phyloP scores from a whole-genome alignment of 495 filamentous ascomycete species.

The Oidiodendron maius region DNA sequence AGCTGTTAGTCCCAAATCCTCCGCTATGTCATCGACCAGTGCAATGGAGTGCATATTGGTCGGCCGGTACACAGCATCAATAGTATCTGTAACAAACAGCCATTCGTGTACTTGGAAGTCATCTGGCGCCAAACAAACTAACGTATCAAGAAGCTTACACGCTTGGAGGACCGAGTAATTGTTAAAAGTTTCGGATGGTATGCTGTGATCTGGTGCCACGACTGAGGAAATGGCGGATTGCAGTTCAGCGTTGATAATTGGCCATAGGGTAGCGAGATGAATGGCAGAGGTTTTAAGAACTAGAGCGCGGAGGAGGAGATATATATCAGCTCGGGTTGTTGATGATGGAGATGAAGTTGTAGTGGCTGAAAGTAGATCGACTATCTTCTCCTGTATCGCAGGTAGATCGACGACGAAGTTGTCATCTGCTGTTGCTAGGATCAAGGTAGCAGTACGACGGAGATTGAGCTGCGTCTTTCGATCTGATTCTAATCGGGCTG shows the following conservation, averaged over 20 bases:
- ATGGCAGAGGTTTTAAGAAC: conserved; percentile 68
- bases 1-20: conserved; percentile 56
- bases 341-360: conserved; percentile 87
- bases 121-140: conserved; percentile 82
- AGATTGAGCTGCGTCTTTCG: conserved; percentile 89
- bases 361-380: conserved; percentile 82
- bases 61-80: conserved; percentile 89
- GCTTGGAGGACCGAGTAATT: conserved; percentile 74
- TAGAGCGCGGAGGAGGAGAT: conserved; percentile 80
- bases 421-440: conserved; percentile 69
- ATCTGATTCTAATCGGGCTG: conserved; percentile 90
- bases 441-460: conserved; percentile 68
- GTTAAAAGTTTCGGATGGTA: conserved; percentile 62
- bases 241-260: conserved; percentile 79
- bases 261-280: conserved; percentile 82
- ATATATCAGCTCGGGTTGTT: conserved; percentile 79
- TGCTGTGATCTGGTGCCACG: conserved; percentile 56
- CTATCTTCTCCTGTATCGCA: conserved; percentile 71
- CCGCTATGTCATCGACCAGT: conserved; percentile 79
- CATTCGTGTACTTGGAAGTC: conserved; percentile 96
- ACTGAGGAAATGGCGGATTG: conserved; percentile 76
- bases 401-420: conserved; percentile 72
- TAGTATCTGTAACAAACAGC: conserved; percentile 94
- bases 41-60: conserved; percentile 65
- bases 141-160: conserved; percentile 81